These are phyloP conservation scores for Ceratocystis colombiana DNA, from an alignment of 2,329 filamentous ascomycete species.

Conservation along the genomic window DNA sequence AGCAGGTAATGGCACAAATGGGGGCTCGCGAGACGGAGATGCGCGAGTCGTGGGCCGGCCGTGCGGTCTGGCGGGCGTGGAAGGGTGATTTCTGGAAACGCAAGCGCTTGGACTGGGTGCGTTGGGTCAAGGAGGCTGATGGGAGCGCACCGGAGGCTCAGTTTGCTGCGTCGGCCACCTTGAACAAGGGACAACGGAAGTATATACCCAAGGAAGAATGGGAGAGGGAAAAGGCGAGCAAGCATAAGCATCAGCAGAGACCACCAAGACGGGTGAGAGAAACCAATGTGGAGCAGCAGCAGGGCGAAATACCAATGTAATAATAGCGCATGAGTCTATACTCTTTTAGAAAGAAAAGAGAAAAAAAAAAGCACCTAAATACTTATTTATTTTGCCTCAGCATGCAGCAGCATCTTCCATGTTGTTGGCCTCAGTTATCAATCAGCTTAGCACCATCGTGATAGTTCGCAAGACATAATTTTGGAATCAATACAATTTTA, in stretches of 20 bases:
- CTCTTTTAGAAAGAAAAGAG: not conserved
- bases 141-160: slow-evolving; percentile 19
- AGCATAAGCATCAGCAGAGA: slow-evolving; percentile 16
- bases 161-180: slow-evolving; percentile 20
- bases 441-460: not conserved
- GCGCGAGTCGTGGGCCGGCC: slow-evolving; percentile 45
- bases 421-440: not conserved
- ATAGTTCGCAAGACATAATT: not conserved
- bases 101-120: slow-evolving; percentile 45
- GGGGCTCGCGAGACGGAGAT: slow-evolving; percentile 41
- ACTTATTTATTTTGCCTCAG: too few relatives aligned
- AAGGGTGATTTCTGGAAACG: slow-evolving; percentile 49
- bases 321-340: not conserved
- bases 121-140: slow-evolving; percentile 43
- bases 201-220: slow-evolving; percentile 24
- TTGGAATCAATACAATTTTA: slow-evolving; percentile 3
- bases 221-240: slow-evolving; percentile 23
- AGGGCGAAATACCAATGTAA: not conserved
- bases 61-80: slow-evolving; percentile 49
- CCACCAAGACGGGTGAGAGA: slow-evolving; percentile 18
- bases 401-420: too few relatives aligned
- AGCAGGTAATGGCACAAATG: slow-evolving; percentile 43
- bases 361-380: not conserved
- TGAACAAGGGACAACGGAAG: slow-evolving; percentile 18
- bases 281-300: not conserved